Evolutionary conservation across 208 protist genomes (phyloP).

Genomic region (Lotmaria passim): DNA sequence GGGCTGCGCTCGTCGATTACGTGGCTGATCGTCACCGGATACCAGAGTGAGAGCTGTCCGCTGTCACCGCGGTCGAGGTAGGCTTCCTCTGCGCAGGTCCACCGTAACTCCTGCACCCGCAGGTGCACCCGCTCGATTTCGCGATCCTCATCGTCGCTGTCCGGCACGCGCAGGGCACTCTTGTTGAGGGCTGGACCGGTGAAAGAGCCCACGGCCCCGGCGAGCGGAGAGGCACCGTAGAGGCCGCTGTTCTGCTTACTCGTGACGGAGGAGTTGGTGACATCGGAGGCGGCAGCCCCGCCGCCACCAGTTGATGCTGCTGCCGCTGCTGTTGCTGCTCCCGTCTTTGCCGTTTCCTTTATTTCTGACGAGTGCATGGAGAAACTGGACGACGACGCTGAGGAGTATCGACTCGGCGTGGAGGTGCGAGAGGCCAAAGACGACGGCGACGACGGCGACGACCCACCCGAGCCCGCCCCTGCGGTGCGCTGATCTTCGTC

Average conservation of each 20-base stretch:
- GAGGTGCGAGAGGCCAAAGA: conserved; percentile 11
- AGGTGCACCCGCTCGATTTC: conserved; percentile 59
- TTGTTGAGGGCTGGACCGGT: background rate
- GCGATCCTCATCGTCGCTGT: conserved; percentile 13
- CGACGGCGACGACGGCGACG: conserved; percentile 13
- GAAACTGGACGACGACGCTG: conserved; percentile 7
- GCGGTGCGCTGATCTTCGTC: background rate
- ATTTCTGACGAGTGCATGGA: background rate
- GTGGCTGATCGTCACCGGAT: conserved; percentile 76
- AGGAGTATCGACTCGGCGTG: conserved; percentile 21
- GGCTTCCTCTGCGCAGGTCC: conserved; percentile 69
- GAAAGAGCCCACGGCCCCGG: conserved; percentile 1
- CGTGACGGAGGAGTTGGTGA: conserved; percentile 24
- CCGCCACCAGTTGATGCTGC: background rate
- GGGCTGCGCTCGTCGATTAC: conserved; percentile 77
- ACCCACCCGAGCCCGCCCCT: conserved; percentile 3
- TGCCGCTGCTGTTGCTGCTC: background rate
- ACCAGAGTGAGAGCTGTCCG: conserved; percentile 78
- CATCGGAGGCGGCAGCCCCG: conserved; percentile 6
- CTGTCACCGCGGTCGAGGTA: conserved; percentile 48
- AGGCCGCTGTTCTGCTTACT: conserved; percentile 19
- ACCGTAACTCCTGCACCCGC: conserved; percentile 71
- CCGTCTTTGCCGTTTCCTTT: background rate
- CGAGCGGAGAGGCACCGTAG: conserved; percentile 2
- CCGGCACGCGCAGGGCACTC: background rate